A percentile compares a stretch with the other conserved stretches of the same genome.
Conservation (phyloP, 2,329 filamentous ascomycete genomes). For the Daldinia eschscholtzii region DNA sequence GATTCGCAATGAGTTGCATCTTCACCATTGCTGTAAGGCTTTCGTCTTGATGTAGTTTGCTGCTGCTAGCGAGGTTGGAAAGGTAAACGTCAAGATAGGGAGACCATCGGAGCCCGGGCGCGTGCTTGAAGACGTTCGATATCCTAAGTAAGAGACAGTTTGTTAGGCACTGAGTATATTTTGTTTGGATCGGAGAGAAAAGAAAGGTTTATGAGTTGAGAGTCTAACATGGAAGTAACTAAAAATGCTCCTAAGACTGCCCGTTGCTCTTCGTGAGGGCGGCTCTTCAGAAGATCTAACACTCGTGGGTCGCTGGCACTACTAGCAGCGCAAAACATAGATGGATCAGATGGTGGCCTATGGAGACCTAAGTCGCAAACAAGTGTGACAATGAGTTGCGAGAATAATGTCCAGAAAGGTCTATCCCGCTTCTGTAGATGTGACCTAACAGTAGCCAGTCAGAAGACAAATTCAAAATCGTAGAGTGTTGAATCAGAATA, state of each 20-base stretch:
- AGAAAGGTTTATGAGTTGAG: background rate
- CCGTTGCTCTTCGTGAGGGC: slow-evolving; percentile 33
- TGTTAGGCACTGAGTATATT: background rate
- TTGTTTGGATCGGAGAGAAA: background rate
- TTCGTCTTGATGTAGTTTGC: slow-evolving; percentile 40
- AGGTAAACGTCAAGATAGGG: slow-evolving; percentile 44
- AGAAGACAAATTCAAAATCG: background rate
- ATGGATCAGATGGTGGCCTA: slow-evolving; percentile 22
- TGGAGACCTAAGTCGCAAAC: slow-evolving; percentile 39
- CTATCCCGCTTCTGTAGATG: slow-evolving; percentile 36
- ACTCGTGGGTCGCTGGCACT: background rate
- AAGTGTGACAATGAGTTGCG: slow-evolving; percentile 37
- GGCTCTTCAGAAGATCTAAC: slow-evolving; percentile 11
- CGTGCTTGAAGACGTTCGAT: slow-evolving; percentile 41
- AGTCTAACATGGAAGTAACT: slow-evolving; percentile 35
- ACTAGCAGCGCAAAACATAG: slow-evolving; percentile 15
- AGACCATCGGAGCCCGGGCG: slow-evolving; percentile 46
- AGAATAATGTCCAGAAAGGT: slow-evolving; percentile 36
- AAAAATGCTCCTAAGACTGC: slow-evolving; percentile 38
- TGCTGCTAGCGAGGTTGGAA: slow-evolving; percentile 22
- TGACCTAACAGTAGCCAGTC: slow-evolving; percentile 22
- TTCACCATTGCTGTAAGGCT: slow-evolving; percentile 40
- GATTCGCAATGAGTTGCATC: slow-evolving; percentile 46
- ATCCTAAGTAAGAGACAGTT: slow-evolving; percentile 21
- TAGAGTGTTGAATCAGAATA: slow-evolving; percentile 4